Evolutionary conservation across 2,329 filamentous ascomycete species (phyloP), one percentile per base, ranked within the genome.

Genomic region (Cordyceps militaris): DNA sequence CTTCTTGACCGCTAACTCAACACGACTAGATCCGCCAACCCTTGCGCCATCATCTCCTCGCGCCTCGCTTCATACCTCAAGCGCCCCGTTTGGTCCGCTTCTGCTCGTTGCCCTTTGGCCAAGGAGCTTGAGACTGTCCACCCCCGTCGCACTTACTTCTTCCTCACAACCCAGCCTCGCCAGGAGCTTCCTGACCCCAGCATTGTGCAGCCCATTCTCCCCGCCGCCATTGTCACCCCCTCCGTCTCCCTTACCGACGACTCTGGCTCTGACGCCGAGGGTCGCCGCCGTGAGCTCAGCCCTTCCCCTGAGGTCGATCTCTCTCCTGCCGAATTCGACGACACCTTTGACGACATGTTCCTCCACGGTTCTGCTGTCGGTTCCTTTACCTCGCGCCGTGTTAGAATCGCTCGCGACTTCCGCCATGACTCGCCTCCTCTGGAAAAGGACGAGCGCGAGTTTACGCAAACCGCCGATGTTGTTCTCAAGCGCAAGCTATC

Each of bases 101-200:
- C 86, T 53, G 80, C 87, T 52, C 90, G 88, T 55, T 97, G 94
- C 73, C 93, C 94, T 3, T 76, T 97, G 57, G 90, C 89, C 53
- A 97, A 97, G 75, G 91, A 96, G 73, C 83, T 97, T 56, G 91
- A 97, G 70, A 86, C 89, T 42, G 88, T 93, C 43, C 93, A 97
- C 70, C 94, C 94, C 21, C 88, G 93, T 69, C 90, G 94, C 72
- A 92, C 95, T 48, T 97, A 96, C 78, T 97, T 95, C 75, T 97
- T 92, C 75, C 83, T 99, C 60, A 96, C 91, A 40, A 96, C 89
- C n/a, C 87, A 82, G 67, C 85, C 89, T 48, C 89, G 88, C 68
- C 90, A 93, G 69, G 84, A 90, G 38, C 84, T 97, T 21, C 90
- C 91, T 2, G 76, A 71, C 56, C 61, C 67, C 40, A 66, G 63